Conservation (phyloP, 345 rosid genomes). For the Theobroma cacao region DNA sequence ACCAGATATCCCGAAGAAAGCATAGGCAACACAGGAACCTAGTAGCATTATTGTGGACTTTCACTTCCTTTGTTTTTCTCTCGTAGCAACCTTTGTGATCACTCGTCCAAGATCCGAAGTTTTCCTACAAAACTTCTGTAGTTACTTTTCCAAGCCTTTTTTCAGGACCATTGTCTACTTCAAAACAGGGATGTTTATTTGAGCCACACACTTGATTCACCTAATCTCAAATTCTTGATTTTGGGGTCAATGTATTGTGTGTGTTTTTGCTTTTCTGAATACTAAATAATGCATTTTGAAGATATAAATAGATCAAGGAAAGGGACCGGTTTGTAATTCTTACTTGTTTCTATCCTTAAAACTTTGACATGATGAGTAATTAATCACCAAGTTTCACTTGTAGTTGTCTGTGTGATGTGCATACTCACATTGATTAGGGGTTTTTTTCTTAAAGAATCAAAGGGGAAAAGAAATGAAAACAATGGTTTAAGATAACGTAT, state of each 20-base stretch:
- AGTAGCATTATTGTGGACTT: neutral
- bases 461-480: neutral
- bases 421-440: slow-evolving; percentile 12
- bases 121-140: neutral
- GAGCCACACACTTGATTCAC: neutral
- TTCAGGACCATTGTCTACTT: neutral
- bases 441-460: neutral
- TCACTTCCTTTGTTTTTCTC: neutral
- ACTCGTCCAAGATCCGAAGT: neutral
- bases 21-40: neutral
- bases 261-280: neutral
- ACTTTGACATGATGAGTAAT: neutral
- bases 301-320: neutral
- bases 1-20: neutral
- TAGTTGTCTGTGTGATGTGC: neutral
- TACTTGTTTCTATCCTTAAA: no score
- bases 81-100: neutral
- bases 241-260: neutral
- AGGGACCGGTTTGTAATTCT: neutral
- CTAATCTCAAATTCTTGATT: neutral
- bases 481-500: neutral
- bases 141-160: neutral
- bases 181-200: neutral
- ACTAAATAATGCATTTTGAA: neutral
- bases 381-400: neutral